Evolutionary conservation across 139 green algal genomes (phyloP).

Genomic region (Penium margaritaceum): DNA sequence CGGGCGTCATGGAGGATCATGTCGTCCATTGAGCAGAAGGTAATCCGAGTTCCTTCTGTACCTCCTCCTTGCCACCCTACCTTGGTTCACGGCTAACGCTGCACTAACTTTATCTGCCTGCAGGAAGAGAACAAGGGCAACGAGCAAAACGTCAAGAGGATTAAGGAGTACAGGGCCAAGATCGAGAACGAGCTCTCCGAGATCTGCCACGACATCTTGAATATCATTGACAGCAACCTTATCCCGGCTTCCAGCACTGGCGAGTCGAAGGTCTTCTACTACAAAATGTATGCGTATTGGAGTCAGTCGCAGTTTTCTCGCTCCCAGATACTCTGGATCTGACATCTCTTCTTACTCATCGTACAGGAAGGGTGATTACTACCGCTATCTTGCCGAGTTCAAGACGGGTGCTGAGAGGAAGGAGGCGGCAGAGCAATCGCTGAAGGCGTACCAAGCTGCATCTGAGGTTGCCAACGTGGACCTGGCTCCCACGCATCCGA

Average conservation of each 20-base stretch:
- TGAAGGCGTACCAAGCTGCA: slow-evolving; percentile 47
- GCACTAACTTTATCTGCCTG: too few species aligned
- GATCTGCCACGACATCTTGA: slow-evolving; percentile 62
- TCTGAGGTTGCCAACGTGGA: slow-evolving; percentile 47
- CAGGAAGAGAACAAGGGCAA: slow-evolving; percentile 94
- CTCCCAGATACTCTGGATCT: too few species aligned
- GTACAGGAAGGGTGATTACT: slow-evolving; percentile 67
- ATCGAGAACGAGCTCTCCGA: slow-evolving; percentile 56
- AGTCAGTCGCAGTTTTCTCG: too few species aligned
- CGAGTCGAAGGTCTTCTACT: slow-evolving; percentile 98
- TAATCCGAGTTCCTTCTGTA: too few species aligned
- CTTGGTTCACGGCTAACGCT: too few species aligned
- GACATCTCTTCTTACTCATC: slow-evolving; percentile 77
- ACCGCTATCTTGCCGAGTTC: slow-evolving; percentile 56
- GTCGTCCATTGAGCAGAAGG: slow-evolving; percentile 96
- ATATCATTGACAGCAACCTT: slow-evolving; percentile 89
- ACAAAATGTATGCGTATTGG: slow-evolving; percentile 70
- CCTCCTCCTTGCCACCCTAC: too few species aligned
- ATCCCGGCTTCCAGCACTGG: slow-evolving; percentile 83
- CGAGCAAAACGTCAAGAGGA: slow-evolving; percentile 81
- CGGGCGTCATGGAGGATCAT: slow-evolving; percentile 95
- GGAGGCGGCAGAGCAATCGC: slow-evolving; percentile 43
- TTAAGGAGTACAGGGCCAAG: slow-evolving; percentile 78
- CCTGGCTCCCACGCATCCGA: slow-evolving; percentile 48
- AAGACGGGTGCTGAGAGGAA: slow-evolving; percentile 40